Base-by-base conservation (phyloP, 1,139 yeast genomes). In the Keqinozyma sinolaborantium region DNA sequence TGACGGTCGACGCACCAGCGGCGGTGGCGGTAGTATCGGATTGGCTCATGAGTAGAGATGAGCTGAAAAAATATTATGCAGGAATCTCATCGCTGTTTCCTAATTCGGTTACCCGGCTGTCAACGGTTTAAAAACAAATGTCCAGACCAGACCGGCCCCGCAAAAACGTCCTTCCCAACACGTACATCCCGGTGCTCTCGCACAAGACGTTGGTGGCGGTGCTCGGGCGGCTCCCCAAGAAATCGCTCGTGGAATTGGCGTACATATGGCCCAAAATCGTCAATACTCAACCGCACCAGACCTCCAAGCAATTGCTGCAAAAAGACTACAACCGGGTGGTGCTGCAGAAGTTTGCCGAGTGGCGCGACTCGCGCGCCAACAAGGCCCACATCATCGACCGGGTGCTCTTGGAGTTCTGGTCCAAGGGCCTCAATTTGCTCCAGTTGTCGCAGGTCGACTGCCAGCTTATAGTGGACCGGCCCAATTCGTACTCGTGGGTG, bases 401-500 rank as follows among this genome's bases (percentile, higher is more conserved):
- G 29, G 58, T 82, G 10, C 40, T 80, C 6, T 64, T 60, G 24
- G 77, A 77, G 21, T 76, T 64, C 47, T 84, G 88, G 79, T 64
- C 73, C 1, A 46, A 59, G 3, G 95, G 95, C 0, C 54, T 84
- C 30, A 83, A 80, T 44, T 54, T 83, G 5, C 63, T 77, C 13
- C 95, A 85, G 48, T 51, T 79, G 28, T 83, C 95, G 0, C 90
- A 83, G 42, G 58, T 83, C 6, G 95, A 85, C 45, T 74, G 83
- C 36, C 83, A 79, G 43, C 50, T 71, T 28, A 60, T 83, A 25
- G 72, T 82, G 4, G 82, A 79, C 43, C 67, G 70, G 30, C 80
- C 85, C 0, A 57, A 60, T 26, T 41, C 64, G 1, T 71, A 63
- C 42, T 54, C 54, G 15, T 84, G 95, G 90, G 60, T 70, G 3